Conservation (phyloP, 352 stramenopile genomes). For the Globisporangium paddicum region DNA sequence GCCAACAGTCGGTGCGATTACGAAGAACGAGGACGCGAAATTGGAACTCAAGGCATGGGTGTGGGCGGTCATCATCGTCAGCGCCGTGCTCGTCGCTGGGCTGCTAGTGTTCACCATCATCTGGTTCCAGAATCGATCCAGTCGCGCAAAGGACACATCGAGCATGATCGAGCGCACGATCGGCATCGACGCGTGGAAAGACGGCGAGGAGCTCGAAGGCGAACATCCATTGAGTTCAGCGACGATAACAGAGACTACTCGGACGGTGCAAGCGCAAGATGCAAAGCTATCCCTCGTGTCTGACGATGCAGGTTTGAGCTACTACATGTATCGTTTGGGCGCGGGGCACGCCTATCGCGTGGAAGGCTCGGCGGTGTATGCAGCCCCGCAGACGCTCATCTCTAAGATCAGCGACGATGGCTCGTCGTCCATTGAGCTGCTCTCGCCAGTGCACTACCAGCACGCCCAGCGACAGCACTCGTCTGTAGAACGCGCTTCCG, state of each 20-base stretch:
- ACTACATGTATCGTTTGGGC: constrained; percentile 34
- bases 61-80: constrained; percentile 31
- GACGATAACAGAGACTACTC: constrained; percentile 13
- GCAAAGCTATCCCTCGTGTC: constrained; percentile 43
- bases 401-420: constrained; percentile 27
- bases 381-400: constrained; percentile 9
- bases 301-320: constrained; percentile 31
- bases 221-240: constrained; percentile 17
- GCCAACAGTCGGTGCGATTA: not conserved
- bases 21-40: constrained; percentile 7
- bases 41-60: constrained; percentile 25
- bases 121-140: constrained; percentile 46
- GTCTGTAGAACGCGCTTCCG: constrained; percentile 24
- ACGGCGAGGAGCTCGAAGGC: constrained; percentile 14
- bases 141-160: constrained; percentile 20
- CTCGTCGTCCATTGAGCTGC: constrained; percentile 13
- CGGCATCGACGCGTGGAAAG: constrained; percentile 20
- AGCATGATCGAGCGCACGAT: constrained; percentile 21
- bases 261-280: constrained; percentile 15
- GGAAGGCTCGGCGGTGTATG: constrained; percentile 27
- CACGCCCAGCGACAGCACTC: constrained; percentile 22
- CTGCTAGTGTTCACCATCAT: constrained; percentile 36
- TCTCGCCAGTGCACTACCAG: constrained; percentile 1
- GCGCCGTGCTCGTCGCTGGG: constrained; percentile 23
- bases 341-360: constrained; percentile 24